Evolutionary conservation across 2,329 filamentous ascomycete species (phyloP), one percentile per base, ranked within the genome.

Genomic region (Trichoderma sp.): DNA sequence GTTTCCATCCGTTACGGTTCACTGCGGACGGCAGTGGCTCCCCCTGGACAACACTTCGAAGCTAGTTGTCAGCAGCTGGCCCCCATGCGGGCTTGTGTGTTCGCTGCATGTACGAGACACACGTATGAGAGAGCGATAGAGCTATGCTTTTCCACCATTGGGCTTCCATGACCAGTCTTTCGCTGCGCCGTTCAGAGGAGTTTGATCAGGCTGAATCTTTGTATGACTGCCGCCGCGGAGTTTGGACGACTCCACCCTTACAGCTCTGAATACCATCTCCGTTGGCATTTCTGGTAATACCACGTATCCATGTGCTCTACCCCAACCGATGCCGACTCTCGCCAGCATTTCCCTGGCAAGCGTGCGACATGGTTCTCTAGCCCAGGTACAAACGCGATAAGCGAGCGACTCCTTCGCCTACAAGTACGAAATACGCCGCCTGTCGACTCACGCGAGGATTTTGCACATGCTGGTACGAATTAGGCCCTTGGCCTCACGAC

Each of bases 311-410:
- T 66, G 52, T 58, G 46, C n/a, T 63, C 11, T 21, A 59, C 34
- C 37, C 66, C 49, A 60, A 63, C 59, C 39, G 43, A 49, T 43
- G 32, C 30, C 43, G 30, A 65, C 59, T 59, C 39, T 51, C 26
- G 55, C 21, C 21, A 37, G 43, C 54, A 64, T 34, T 58, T 69
- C 54, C 67, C 49, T 58, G 46, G 54, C 34, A 66, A 34, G 63
- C n/a, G 39, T 52, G 55, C 37, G 56, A 61, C 68, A 60, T 66
- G 68, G 55, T 49, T 49, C 28, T 54, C 11, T 61, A 59, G 70
- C 24, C 56, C 26, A 49, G 58, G 54, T 64, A 68, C 70, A 70
- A 54, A 67, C 63, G 68, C 70, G 68, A 70, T 69, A 71, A 71
- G 70, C 68, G 68, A 71, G 68, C 54, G 34, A 26, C 37, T 55